A percentile compares a stretch with the other conserved stretches of the same genome.
Conservation (phyloP, 202 grass and related monocot genomes). For the Digitaria exilis region DNA sequence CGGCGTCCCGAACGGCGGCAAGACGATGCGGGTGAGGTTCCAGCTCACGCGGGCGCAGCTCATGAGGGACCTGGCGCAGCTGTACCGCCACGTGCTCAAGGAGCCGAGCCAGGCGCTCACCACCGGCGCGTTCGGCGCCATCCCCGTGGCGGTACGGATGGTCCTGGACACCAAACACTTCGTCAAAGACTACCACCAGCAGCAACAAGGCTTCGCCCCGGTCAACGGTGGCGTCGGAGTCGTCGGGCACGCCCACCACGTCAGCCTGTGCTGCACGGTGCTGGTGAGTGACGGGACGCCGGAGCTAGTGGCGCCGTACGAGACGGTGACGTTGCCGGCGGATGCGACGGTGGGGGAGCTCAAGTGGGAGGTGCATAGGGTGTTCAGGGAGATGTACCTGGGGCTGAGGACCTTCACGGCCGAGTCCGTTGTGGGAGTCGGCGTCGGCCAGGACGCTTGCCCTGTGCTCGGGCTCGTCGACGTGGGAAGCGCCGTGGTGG, state of each 20-base stretch:
- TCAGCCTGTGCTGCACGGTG: slow-evolving; percentile 67
- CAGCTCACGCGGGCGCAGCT: slow-evolving; percentile 75
- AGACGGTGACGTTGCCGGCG: slow-evolving; percentile 56
- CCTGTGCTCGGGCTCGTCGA: slow-evolving; percentile 47
- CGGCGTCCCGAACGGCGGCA: slow-evolving; percentile 23
- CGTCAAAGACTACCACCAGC: slow-evolving; percentile 78
- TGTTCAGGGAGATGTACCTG: slow-evolving; percentile 77
- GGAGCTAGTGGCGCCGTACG: slow-evolving; percentile 48
- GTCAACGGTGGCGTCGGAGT: not conserved
- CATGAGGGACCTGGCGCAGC: slow-evolving; percentile 60
- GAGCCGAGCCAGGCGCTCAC: slow-evolving; percentile 53
- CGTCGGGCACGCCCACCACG: slow-evolving; percentile 44
- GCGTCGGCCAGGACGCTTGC: slow-evolving; percentile 32
- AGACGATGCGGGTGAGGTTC: slow-evolving; percentile 66
- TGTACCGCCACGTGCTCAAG: slow-evolving; percentile 65
- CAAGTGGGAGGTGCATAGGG: slow-evolving; percentile 68
- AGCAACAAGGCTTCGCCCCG: slow-evolving; percentile 28
- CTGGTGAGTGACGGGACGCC: slow-evolving; percentile 43
- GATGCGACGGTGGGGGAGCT: slow-evolving; percentile 72
- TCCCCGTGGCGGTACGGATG: slow-evolving; percentile 60
- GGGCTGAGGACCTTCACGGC: slow-evolving; percentile 67
- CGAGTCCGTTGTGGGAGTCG: slow-evolving; percentile 45
- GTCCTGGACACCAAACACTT: slow-evolving; percentile 81
- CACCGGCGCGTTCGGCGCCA: slow-evolving; percentile 48
- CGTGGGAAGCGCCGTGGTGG: slow-evolving; percentile 46